These are phyloP conservation scores for Bruguiera gymnorhiza DNA, from an alignment of 345 rosid species.

Conservation along the genomic window DNA sequence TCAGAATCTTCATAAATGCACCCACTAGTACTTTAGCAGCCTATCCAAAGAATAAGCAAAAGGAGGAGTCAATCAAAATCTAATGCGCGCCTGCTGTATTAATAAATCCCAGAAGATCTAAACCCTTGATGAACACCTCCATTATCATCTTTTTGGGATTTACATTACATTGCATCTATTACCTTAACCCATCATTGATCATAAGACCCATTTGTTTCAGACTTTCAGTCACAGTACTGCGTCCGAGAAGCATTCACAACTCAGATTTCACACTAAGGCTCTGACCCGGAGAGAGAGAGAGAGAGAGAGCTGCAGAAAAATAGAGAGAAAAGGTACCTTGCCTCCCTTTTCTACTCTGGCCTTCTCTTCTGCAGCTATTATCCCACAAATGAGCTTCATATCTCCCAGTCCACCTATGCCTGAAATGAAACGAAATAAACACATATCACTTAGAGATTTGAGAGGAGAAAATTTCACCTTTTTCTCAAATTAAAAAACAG, in stretches of 20 bases:
- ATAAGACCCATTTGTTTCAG: background rate
- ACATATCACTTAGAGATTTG: background rate
- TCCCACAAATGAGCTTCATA: conserved; percentile 97
- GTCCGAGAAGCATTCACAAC: no score
- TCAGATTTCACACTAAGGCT: no score
- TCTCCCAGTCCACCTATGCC: conserved; percentile 95
- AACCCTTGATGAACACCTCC: background rate
- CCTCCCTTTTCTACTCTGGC: conserved; percentile 87
- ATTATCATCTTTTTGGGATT: background rate
- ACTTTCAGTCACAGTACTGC: no score
- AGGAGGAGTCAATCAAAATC: background rate
- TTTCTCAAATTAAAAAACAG: background rate
- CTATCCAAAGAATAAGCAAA: no score
- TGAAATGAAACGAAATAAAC: conserved; percentile 13
- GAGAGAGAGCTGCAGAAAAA: no score
- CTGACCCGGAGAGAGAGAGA: background rate
- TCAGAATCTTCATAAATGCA: conserved; percentile 27
- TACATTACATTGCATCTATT: background rate
- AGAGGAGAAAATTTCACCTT: background rate
- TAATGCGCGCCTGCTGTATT: background rate
- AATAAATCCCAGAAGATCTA: conserved; percentile 14
- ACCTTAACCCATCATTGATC: background rate
- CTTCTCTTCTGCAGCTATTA: conserved; percentile 90
- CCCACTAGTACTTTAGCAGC: background rate
- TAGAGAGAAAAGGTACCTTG: conserved; percentile 49